Conservation (phyloP, 768 basidiomycete genomes). For the Phlegmacium glaucopus region DNA sequence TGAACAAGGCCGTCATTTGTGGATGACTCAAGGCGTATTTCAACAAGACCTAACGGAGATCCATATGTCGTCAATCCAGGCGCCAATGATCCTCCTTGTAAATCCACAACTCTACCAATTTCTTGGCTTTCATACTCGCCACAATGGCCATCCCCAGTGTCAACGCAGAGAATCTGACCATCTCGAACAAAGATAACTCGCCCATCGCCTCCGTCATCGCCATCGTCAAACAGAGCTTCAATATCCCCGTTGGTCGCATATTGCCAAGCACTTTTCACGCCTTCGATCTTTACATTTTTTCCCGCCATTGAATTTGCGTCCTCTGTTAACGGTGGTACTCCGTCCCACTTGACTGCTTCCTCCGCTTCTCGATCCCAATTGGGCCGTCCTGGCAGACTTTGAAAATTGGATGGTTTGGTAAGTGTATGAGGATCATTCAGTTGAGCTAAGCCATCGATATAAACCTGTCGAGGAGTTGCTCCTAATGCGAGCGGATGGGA, state of each 20-base stretch:
- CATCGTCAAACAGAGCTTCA: too few relatives aligned
- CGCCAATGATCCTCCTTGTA: constrained; percentile 59
- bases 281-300: constrained; percentile 45
- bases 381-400: constrained; percentile 52
- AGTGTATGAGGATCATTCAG: constrained; percentile 29
- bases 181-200: too few relatives aligned
- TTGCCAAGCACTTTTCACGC: constrained; percentile 43
- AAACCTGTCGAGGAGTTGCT: constrained; percentile 79
- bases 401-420: constrained; percentile 45
- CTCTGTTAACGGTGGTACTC: constrained; percentile 63
- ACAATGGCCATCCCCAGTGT: too few relatives aligned
- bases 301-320: constrained; percentile 23
- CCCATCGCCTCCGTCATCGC: too few relatives aligned
- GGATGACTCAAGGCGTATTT: constrained; percentile 61
- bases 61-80: constrained; percentile 69
- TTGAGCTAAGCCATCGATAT: constrained; percentile 81
- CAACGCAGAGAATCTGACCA: too few relatives aligned
- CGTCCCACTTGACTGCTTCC: constrained; percentile 56
- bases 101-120: too few relatives aligned
- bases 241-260: too few relatives aligned
- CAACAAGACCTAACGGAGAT: constrained; percentile 58
- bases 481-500: constrained; percentile 76
- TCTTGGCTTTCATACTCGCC: too few relatives aligned
- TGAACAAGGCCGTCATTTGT: constrained; percentile 64
- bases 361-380: constrained; percentile 59